Evolutionary conservation across 2,329 filamentous ascomycete genomes (phyloP), one percentile per base, ranked within the genome.

Genomic region (Colletotrichum scovillei): DNA sequence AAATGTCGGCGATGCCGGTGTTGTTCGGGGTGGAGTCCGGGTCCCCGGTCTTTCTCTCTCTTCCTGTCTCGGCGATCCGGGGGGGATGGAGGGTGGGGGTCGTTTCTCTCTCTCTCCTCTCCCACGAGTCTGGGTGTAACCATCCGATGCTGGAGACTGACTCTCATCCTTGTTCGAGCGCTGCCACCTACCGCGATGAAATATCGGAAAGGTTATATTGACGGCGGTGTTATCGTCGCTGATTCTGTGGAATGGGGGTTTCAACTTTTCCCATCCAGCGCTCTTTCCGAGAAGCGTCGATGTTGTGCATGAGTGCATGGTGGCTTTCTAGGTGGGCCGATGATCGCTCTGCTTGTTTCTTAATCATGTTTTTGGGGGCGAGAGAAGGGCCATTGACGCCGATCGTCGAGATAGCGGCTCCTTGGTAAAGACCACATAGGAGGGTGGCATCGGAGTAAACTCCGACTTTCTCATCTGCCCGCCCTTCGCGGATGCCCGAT

Each of bases 141-240:
- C 28, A n/a, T 57, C 35, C 35, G 19, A 11, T 35, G 58, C 35
- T n/a, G 19, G 46, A 12, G 24, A 57, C 49, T 62, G 63, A 71
- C 69, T 71, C 69, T 68, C 63, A 67, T 49, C 69, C 69, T 35
- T 71, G 63, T 56, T 42, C n/a, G 42, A 5, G 42, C 19, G 57
- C 42, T 53, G 5, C 26, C 32, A 63, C 22, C 58, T 49, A 58
- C 19, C 26, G 11, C 68, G 63, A 32, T 46, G 24, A 42, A 60
- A 56, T 62, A 19, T 55, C 56, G 68, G 63, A 9, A 68, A 46
- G n/a, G 24, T 55, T 53, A 58, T 66, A n/a, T n/a, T 46, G 67
- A 65, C 52, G 28, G 14, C 52, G 62, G 22, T 52, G 11, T 67
- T 53, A 53, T 38, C 16, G 14, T 65, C 63, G 49, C 16, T 26